These are phyloP conservation scores for Trapa bicornis DNA, from an alignment of 345 rosid genomes.

Conservation along the genomic window DNA sequence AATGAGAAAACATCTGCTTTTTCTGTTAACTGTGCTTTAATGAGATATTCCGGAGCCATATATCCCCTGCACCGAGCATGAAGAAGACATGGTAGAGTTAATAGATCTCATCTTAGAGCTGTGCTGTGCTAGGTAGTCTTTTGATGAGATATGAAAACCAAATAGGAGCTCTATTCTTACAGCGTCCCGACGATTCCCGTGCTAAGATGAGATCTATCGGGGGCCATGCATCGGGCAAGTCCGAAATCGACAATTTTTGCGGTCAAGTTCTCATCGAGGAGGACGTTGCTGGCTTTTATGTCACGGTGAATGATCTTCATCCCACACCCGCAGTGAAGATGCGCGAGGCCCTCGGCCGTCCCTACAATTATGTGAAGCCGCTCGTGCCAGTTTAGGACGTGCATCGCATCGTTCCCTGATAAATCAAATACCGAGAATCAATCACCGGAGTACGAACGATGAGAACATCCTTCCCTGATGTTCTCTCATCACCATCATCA, in stretches of 20 bases:
- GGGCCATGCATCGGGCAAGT: slow-evolving; percentile 41
- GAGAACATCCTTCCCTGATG: no score
- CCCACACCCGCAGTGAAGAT: slow-evolving; percentile 49
- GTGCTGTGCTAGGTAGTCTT: no score
- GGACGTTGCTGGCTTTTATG: slow-evolving; percentile 71
- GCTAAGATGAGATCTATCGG: slow-evolving; percentile 36
- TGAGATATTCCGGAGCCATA: slow-evolving; percentile 78
- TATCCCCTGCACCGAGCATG: slow-evolving; percentile 39
- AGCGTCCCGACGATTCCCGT: slow-evolving; percentile 79
- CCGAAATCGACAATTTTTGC: slow-evolving; percentile 88
- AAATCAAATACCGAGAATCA: neutral
- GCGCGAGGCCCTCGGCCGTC: slow-evolving; percentile 69
- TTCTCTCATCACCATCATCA: no score
- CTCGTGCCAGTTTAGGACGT: slow-evolving; percentile 51
- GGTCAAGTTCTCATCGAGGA: slow-evolving; percentile 46
- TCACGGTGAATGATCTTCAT: slow-evolving; percentile 70
- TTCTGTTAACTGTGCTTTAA: slow-evolving; percentile 55
- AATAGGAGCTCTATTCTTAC: slow-evolving; percentile 23
- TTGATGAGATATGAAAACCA: no score
- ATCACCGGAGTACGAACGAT: no score
- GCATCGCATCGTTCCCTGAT: slow-evolving; percentile 37
- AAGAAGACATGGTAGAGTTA: neutral
- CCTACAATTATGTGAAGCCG: slow-evolving; percentile 45
- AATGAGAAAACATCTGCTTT: slow-evolving; percentile 71
- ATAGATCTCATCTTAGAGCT: no score